Base-by-base conservation (phyloP, 1,284 basidiomycete genomes). In the Mycena sp. region DNA sequence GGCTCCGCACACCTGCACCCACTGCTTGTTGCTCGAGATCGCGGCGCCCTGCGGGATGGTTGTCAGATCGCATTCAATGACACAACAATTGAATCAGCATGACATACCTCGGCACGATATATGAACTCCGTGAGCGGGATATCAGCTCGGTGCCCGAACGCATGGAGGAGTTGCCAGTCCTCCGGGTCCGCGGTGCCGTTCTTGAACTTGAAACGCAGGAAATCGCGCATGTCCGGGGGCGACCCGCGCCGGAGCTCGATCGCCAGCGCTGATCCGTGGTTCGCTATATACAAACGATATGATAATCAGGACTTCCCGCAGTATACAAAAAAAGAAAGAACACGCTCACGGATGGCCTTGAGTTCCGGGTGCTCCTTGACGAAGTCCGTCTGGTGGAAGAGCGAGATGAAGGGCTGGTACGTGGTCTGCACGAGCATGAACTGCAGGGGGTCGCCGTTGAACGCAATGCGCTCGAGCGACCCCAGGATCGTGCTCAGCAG, bases 371-470 rank as follows among this genome's bases (percentile, higher is more conserved):
- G 78, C 64, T 58, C 38, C 2, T 51, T 28, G 44, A 51, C 51
- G 63, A 88, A 77, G 58, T 89, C 87, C 11, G 91, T 88, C 78
- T 93, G 86, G 74, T 90, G 87, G 86, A 94, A 90, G 73, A 95
- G 83, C 14, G 92, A 93, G 71, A 95, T 89, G 84, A 95, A 93
- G 16, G 94, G 91, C 77, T 95, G 94, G 82, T 95, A 95, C 69
- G 91, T 91, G 21, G 90, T 90, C 74, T 93, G 83, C 63, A 92
- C 78, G 67, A 94, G 79, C 73, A 90, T 81, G 77, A 95, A 83
- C 71, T 93, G 89, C 59, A 95, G 86, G 43, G 90, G 87, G 77
- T 92, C 88, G 59, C 85, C 87, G 71, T 89, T 86, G 83, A 91
- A 94, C 49, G 89, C 84, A 72, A 96, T 88, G 67, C 87, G 86